Conservation (phyloP, 2,329 filamentous ascomycete species). For the Calycina herbarum region DNA sequence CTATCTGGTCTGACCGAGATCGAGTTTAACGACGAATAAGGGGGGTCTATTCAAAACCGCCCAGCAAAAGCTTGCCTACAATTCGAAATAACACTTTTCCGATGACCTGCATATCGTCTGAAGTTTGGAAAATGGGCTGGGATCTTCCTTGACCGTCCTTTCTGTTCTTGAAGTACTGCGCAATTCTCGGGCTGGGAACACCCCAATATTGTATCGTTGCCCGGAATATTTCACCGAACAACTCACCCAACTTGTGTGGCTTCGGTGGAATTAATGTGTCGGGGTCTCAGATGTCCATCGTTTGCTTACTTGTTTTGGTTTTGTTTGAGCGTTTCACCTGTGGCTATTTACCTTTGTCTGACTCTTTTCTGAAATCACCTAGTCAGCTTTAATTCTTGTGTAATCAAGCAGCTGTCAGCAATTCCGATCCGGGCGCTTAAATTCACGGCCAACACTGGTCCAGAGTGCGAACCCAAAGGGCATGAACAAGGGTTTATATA, state of each 20-base stretch:
- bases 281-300: background rate
- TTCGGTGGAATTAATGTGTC: too few species aligned
- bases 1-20: background rate
- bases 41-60: background rate
- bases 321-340: background rate
- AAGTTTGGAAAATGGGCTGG: background rate
- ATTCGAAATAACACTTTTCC: background rate
- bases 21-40: background rate
- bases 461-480: background rate
- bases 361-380: background rate
- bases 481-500: background rate
- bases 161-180: background rate
- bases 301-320: background rate
- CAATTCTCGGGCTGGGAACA: background rate
- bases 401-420: background rate
- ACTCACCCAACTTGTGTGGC: too few species aligned
- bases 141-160: background rate
- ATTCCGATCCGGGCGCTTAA: background rate
- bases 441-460: background rate
- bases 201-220: background rate
- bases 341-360: background rate
- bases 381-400: background rate
- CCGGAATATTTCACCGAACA: background rate
- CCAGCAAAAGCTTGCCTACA: background rate
- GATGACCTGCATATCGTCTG: background rate